Conservation (phyloP, 169 alveolate genomes). For the Hammondia hammondi region DNA sequence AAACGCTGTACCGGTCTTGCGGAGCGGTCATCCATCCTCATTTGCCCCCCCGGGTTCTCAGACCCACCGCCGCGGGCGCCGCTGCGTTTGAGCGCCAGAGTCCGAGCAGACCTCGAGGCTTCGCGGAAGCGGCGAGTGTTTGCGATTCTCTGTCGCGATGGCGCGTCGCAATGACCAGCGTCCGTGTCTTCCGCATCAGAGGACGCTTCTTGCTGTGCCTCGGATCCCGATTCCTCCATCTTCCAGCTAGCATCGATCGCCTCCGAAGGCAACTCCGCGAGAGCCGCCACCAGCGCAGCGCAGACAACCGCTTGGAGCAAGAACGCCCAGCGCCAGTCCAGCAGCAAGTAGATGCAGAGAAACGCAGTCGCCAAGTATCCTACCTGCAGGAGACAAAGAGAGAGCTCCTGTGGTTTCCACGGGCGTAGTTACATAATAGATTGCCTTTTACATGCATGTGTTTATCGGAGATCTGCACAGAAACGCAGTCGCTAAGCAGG, state of each 20-base stretch:
- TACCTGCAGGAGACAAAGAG: constrained; percentile 29
- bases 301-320: constrained; percentile 17
- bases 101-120: neutral
- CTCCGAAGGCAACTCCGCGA: constrained; percentile 17
- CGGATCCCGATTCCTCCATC: neutral
- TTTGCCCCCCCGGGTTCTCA: neutral
- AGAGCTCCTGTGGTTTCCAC: neutral
- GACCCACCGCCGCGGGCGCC: neutral
- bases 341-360: constrained; percentile 53
- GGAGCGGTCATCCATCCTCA: too few species aligned
- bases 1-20: too few species aligned
- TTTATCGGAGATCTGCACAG: neutral
- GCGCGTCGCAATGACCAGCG: neutral
- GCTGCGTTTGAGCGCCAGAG: neutral
- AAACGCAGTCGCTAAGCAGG: constrained; percentile 49
- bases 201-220: neutral
- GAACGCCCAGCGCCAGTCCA: constrained; percentile 59
- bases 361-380: constrained; percentile 61
- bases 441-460: too few species aligned
- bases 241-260: neutral
- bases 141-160: neutral
- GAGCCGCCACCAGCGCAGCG: neutral
- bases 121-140: neutral
- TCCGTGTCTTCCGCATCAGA: neutral
- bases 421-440: too few species aligned